These are phyloP conservation scores for Neospora caninum DNA, from an alignment of 169 alveolate species.

Conservation along the genomic window DNA sequence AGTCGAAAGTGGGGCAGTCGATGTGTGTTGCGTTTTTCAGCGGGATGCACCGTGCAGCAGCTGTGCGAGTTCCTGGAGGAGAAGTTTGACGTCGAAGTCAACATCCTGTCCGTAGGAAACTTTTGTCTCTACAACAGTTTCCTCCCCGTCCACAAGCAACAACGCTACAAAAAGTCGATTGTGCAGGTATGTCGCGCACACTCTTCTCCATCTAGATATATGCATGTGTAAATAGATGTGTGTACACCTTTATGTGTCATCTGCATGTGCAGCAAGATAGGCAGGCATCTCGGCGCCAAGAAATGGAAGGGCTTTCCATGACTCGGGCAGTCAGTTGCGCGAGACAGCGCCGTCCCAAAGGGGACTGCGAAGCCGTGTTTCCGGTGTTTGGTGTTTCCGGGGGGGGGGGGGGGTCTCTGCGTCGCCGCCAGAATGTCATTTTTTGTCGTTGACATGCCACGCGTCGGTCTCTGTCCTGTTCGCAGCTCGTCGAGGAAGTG, in stretches of 20 bases:
- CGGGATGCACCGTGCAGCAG: slow-evolving; percentile 76
- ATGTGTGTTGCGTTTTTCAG: slow-evolving; percentile 46
- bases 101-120: slow-evolving; percentile 89
- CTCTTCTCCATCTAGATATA: not conserved
- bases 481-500: slow-evolving; percentile 74
- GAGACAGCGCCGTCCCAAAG: no score
- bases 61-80: slow-evolving; percentile 74
- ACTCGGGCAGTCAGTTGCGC: no score
- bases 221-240: not conserved
- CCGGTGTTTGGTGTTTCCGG: no score
- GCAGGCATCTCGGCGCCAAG: no score
- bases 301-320: no score
- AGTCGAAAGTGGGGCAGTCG: no score
- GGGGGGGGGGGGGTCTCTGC: no score
- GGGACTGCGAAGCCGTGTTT: no score
- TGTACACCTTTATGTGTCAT: not conserved
- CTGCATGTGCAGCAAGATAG: no score
- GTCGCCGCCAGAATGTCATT: no score
- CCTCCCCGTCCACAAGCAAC: slow-evolving; percentile 83
- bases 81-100: slow-evolving; percentile 83
- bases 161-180: slow-evolving; percentile 78
- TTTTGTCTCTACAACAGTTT: slow-evolving; percentile 89
- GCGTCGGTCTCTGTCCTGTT: not conserved
- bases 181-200: slow-evolving; percentile 67
- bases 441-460: no score